Conservation (phyloP, 139 green algal species). For the Coccomyxa sp. region DNA sequence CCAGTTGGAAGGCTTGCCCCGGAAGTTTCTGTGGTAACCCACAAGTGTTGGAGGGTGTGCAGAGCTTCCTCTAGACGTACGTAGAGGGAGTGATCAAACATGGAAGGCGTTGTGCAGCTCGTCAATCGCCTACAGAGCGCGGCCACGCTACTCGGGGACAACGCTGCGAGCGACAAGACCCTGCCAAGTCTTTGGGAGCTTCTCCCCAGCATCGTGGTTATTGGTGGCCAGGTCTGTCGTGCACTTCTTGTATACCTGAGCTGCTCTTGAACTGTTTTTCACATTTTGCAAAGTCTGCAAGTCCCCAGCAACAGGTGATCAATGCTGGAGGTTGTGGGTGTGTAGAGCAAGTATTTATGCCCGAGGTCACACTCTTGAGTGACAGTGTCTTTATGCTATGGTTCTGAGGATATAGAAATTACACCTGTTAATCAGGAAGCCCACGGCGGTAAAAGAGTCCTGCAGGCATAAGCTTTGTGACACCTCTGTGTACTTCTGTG, state of each 20-base stretch:
- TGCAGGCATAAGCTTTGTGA: too few species aligned
- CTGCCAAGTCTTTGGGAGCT: conserved; percentile 75
- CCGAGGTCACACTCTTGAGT: not conserved
- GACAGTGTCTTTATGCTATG: not conserved
- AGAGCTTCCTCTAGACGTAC: too few species aligned
- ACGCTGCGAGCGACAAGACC: conserved; percentile 23
- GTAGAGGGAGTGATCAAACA: not conserved
- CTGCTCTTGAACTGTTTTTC: not conserved
- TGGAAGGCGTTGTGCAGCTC: conserved; percentile 31
- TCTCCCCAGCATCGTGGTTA: conserved; percentile 85
- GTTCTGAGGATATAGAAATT: not conserved
- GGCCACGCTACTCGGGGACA: conserved; percentile 42
- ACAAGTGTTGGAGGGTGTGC: too few species aligned
- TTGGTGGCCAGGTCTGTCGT: conserved; percentile 77
- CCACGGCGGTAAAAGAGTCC: too few species aligned
- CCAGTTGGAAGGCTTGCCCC: too few species aligned
- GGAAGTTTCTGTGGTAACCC: too few species aligned
- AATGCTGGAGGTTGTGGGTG: not conserved
- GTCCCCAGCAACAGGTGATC: not conserved
- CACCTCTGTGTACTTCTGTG: not conserved
- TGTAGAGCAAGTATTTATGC: not conserved
- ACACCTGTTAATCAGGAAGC: not conserved
- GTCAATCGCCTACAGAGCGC: conserved; percentile 48
- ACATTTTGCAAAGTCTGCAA: not conserved
- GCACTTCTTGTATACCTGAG: not conserved